phyloP scores from a whole-genome alignment of 73 alveolate genomes.

The Paramecium sonneborni region DNA sequence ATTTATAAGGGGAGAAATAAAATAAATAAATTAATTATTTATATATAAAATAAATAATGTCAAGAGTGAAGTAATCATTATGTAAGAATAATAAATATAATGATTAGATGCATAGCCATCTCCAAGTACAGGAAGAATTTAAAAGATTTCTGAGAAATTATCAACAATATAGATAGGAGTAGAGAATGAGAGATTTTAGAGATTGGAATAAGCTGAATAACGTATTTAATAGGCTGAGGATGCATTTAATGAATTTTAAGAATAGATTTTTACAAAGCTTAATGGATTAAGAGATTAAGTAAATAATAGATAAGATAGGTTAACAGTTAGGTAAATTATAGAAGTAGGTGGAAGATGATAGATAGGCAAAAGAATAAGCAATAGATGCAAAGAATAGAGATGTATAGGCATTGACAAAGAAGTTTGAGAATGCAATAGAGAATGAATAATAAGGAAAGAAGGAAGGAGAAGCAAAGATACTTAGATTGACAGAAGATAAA shows the following conservation, averaged over 20 bases:
- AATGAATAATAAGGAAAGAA: slow-evolving; percentile 67
- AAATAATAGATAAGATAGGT: not conserved
- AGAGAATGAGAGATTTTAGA: slow-evolving; percentile 56
- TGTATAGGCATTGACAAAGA: slow-evolving; percentile 61
- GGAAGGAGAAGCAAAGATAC: slow-evolving; percentile 68
- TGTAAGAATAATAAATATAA: not conserved
- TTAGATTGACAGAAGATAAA: slow-evolving; percentile 69
- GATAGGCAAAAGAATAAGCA: slow-evolving; percentile 66
- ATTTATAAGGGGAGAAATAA: not conserved
- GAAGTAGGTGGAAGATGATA: slow-evolving; percentile 75
- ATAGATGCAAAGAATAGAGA: slow-evolving; percentile 70
- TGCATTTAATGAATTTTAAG: slow-evolving; percentile 71
- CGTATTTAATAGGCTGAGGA: slow-evolving; percentile 70
- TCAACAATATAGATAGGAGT: slow-evolving; percentile 49
- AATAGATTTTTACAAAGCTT: slow-evolving; percentile 52
- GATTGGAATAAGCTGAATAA: slow-evolving; percentile 70
- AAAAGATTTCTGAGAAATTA: slow-evolving; percentile 58
- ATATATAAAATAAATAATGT: not conserved
- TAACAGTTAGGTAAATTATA: slow-evolving; percentile 43
- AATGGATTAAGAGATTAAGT: slow-evolving; percentile 64
- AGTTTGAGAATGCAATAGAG: slow-evolving; percentile 67
- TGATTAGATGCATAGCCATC: not conserved
- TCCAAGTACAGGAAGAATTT: slow-evolving; percentile 51
- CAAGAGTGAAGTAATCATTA: not conserved
- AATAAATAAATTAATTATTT: not conserved